Evolutionary conservation across 805 yeast genomes (phyloP), one percentile per base, ranked within the genome.

Genomic region (Candida ascalaphidarum): DNA sequence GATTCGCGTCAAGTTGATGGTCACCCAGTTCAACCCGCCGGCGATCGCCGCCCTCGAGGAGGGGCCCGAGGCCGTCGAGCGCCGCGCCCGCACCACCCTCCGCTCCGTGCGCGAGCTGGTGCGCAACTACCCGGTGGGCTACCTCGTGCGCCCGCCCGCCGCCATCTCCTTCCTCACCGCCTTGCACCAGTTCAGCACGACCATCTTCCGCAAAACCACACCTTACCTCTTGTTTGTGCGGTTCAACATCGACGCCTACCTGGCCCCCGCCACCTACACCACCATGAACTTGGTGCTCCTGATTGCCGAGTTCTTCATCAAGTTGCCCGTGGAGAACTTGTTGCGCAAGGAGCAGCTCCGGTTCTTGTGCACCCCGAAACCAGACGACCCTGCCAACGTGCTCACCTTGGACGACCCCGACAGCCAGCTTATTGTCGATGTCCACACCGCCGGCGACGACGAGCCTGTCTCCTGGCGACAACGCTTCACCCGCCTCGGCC

Each of bases 251-350:
- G 94, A 82, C 46, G 65, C 72, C 28, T 74, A 71, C 48, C 66
- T 71, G 31, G 66, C 81, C 13, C 83, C 89, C 4, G 58, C 62
- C 12, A 41, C 73, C 15, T 81, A 71, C 54, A 74, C 77, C 16
- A 36, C 77, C 6, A 61, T 73, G 17, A 72, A 74, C 28, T 62
- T 89, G 32, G 33, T 68, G 2, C 64, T 82, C n/a, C 72, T 81
- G 29, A 55, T 80, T 13, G 32, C 74, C 26, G 94, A 85, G 40
- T 63, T 89, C 22, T 72, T 80, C 35, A 65, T 86, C 31, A 78
- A 77, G 47, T 61, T 92, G 36, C 98, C 98, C 3, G 68, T 86
- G 28, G 98, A 89, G 46, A 86, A 94, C 10, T 52, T 89, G 23
- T 67, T 84, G 34, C 66, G 94, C 35, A 74, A 96, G 38, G 86